Evolutionary conservation across 768 basidiomycete genomes (phyloP), one percentile per base, ranked within the genome.

Genomic region (Boletus coccyginus): DNA sequence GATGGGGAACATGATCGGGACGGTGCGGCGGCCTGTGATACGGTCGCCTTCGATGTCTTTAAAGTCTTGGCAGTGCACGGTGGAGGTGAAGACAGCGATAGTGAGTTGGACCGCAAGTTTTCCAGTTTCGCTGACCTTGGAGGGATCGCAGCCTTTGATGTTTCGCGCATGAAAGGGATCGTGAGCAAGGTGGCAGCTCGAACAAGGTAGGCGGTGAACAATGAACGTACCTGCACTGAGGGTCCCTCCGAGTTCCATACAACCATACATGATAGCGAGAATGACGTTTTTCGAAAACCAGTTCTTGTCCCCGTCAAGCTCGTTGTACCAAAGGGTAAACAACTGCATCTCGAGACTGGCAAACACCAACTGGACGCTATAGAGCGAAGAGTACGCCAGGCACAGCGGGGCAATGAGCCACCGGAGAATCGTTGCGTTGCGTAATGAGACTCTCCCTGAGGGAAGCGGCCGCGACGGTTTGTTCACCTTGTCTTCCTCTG

Each of bases 41-140:
- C 62, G 60, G 47, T 81, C 81, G 0, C 80, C 80, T n/a, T 69
- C 66, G 14, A 73, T 61, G 51, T 81, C 81, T 31, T 75, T 70
- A 55, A 77, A 81, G 54, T 81, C 81, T 62, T 80, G 77, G 3
- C 77, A 74, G 21, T 81, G 79, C 12, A 80, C 75, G 5, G 79
- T 81, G 0, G 79, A 78, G 3, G 74, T 62, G 36, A 80, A 71
- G 16, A 79, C 73, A 0, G 69, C 68, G 9, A 72, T 66, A 27
- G 75, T 77, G 46, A 76, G 55, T 42, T 67, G 66, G 35, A 75
- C 58, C 0, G 78, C 71, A 6, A 72, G 56, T 39, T 62, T 58
- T 5, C 65, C 71, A 1, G 69, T 70, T 7, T 65, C 55, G 31
- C 70, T 72, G 21, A 75, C 55, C 5, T 46, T 50, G 5, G 38